Evolutionary conservation across 352 stramenopile genomes (phyloP).

Genomic region (Pythium aquatile): DNA sequence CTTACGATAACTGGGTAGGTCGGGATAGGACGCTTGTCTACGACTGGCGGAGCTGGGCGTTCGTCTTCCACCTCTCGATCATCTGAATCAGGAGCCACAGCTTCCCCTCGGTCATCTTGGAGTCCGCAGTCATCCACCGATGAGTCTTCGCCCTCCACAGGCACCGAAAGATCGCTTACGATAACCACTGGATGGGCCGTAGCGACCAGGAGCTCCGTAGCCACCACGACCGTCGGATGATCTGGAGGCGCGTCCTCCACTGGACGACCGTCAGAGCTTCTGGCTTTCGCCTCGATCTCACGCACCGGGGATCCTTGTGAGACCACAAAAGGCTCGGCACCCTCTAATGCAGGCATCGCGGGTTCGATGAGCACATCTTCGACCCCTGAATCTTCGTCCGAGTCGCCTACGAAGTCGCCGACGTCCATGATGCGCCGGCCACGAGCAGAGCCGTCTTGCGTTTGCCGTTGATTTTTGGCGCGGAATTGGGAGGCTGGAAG

Average conservation of each 20-base stretch:
- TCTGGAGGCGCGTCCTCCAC: not conserved
- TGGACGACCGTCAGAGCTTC: not conserved
- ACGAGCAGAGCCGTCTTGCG: not conserved
- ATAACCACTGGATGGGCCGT: not conserved
- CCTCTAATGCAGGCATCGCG: not conserved
- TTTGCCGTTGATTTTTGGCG: conserved; percentile 13
- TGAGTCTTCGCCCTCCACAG: not conserved
- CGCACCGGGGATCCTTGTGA: not conserved
- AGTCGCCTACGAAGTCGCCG: conserved; percentile 30
- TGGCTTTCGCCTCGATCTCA: not conserved
- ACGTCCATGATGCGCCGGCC: conserved; percentile 20
- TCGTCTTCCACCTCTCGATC: too few species aligned
- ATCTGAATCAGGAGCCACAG: not conserved
- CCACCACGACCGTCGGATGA: not conserved
- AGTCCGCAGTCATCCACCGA: not conserved
- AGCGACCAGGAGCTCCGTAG: not conserved
- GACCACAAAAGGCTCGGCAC: not conserved
- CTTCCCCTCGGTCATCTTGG: not conserved
- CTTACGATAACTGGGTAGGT: not conserved
- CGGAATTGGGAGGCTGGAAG: conserved; percentile 5
- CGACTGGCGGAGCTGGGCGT: too few species aligned
- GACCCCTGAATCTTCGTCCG: conserved; percentile 22
- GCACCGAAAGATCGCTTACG: not conserved
- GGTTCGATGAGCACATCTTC: not conserved
- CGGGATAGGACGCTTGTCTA: too few species aligned